phyloP scores from a whole-genome alignment of 306 rosid species.

The Luffa aegyptiaca region DNA sequence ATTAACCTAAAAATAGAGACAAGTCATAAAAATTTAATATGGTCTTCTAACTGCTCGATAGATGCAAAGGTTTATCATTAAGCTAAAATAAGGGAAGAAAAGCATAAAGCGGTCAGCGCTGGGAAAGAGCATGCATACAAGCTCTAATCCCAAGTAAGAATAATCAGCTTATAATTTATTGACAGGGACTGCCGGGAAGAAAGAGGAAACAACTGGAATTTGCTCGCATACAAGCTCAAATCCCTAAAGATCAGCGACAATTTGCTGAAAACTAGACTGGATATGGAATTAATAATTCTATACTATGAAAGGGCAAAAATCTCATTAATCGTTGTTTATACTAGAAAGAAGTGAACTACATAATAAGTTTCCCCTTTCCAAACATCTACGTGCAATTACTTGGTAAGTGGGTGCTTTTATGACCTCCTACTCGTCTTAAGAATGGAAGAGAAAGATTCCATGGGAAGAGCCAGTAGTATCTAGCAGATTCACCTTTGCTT shows the following conservation, averaged over 20 bases:
- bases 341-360: not conserved
- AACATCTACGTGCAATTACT: not conserved
- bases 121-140: not conserved
- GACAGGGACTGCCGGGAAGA: not conserved
- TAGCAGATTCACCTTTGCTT: not conserved
- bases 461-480: not conserved
- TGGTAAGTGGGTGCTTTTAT: not conserved
- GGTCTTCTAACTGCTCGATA: not conserved
- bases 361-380: not conserved
- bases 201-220: not conserved
- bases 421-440: not conserved
- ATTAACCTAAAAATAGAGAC: conserved; percentile 42
- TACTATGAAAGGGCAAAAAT: not conserved
- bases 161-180: not conserved
- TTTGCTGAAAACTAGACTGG: conserved; percentile 1
- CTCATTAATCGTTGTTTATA: not conserved
- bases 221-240: not conserved
- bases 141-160: not conserved
- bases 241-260: not conserved
- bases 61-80: not conserved
- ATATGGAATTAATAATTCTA: not conserved
- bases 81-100: not conserved
- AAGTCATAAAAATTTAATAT: conserved; percentile 4
- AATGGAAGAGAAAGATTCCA: not conserved
- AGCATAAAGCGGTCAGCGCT: not conserved